Base-by-base conservation (phyloP, 2,329 filamentous ascomycete species). In the Fusarium chuoi region DNA sequence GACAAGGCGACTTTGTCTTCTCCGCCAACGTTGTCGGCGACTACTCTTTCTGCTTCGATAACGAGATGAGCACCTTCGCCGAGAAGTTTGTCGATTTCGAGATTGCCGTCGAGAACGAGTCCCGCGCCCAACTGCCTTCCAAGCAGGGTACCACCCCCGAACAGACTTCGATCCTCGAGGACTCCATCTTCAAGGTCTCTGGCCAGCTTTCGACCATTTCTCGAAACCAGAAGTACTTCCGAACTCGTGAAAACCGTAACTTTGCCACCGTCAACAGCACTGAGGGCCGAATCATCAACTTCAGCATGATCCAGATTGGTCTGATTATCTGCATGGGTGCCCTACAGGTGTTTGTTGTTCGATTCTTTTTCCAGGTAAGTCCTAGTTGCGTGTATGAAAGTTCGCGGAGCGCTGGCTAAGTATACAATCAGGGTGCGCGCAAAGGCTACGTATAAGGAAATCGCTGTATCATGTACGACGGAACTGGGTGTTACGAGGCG, bases 1-100 rank as follows among this genome's bases (percentile, higher is more conserved):
- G 96, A 75, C 96, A 98, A 85, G 96, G 96, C 61, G 96, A 99
- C 84, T 98, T 97, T 81, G 96, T 99, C 72, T 99, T 99, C 84
- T 98, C 95, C 1, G 96, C 95, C 51, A 94, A 94, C 79, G 90
- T 94, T 59, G 81, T 89, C 12, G 96, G 96, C 75, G 96, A 98
- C 80, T 98, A 98, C 86, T 90, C 91, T 61, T 98, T 99, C 87
- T 99, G 96, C 89, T 99, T 99, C 87, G 93, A 95, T 85, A 99
- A 99, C 81, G 93, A 96, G 81, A 98, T 99, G 93, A 97, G 94
- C 81, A 98, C 96, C 1, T 98, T 98, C 82, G 92, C 95, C 59
- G 96, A 99, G 85, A 99, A 99, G 86, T 91, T 94, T 82, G 95
- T 99, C 74, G 96, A 99, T 83, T 98, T 99, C 80, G 96, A 99